Conservation (phyloP, 805 yeast species). For the Saccharomycodes ludwigii region DNA sequence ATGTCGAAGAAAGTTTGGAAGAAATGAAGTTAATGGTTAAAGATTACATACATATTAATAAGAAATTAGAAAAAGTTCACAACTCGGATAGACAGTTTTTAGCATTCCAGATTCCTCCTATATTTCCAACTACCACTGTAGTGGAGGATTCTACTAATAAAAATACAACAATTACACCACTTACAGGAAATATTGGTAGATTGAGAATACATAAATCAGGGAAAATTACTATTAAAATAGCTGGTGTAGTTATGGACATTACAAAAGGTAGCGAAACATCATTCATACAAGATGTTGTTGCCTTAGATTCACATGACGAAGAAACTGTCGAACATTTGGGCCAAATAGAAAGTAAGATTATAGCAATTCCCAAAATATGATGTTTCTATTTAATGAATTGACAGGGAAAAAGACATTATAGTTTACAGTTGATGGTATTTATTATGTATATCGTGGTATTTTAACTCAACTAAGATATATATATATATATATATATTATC, state of each 20-base stretch:
- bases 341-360: constrained; percentile 39
- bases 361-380: constrained; percentile 41
- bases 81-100: constrained; percentile 1
- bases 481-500: too few species aligned
- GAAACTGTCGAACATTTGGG: constrained; percentile 40
- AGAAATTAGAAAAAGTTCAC: constrained; percentile 12
- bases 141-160: constrained; percentile 5
- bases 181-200: constrained; percentile 56
- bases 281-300: constrained; percentile 63
- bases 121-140: constrained; percentile 29
- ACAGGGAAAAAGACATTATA: too few species aligned
- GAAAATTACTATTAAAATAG: constrained; percentile 59
- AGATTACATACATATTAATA: constrained; percentile 28
- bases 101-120: constrained; percentile 18
- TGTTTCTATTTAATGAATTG: too few species aligned
- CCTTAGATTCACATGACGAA: constrained; percentile 33
- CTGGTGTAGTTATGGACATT: constrained; percentile 56
- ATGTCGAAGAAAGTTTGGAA: constrained; percentile 23
- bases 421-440: too few species aligned
- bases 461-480: too few species aligned
- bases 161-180: constrained; percentile 9
- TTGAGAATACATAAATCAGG: constrained; percentile 78
- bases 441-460: too few species aligned
- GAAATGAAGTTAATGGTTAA: constrained; percentile 25
- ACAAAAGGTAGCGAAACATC: constrained; percentile 56